Conservation (phyloP, 2,329 filamentous ascomycete species). For the Pseudogymnoascus pannorum region DNA sequence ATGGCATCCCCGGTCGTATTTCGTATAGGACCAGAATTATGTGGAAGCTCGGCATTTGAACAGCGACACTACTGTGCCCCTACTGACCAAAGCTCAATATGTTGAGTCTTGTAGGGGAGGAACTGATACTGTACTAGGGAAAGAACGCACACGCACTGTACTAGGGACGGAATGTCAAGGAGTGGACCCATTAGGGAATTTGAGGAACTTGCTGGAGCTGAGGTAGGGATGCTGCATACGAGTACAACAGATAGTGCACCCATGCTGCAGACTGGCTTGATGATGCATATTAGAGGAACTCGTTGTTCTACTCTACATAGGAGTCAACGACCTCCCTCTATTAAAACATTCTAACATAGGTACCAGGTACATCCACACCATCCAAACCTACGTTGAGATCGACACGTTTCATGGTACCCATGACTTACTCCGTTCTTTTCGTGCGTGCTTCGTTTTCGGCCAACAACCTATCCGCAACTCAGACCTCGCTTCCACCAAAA, state of each 20-base stretch:
- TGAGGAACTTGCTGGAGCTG: neutral
- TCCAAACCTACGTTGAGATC: neutral
- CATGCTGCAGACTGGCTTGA: neutral
- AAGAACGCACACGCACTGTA: neutral
- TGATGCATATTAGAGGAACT: neutral
- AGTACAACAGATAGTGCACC: neutral
- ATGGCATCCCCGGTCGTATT: neutral
- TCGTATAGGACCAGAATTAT: constrained; percentile 2
- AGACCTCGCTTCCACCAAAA: constrained; percentile 4
- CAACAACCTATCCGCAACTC: neutral
- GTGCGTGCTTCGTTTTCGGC: neutral
- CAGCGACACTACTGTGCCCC: neutral
- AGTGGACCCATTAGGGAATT: neutral
- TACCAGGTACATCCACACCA: neutral
- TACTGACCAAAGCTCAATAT: too few relatives aligned
- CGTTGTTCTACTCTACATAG: neutral
- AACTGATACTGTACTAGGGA: neutral
- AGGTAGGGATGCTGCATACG: constrained; percentile 2
- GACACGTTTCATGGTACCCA: neutral
- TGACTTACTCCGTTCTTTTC: neutral
- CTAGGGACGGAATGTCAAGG: neutral
- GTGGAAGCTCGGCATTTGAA: neutral
- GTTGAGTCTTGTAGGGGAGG: neutral
- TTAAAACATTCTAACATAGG: neutral
- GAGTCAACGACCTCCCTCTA: neutral